These are phyloP conservation scores for Alternaria panax DNA, from an alignment of 2,329 filamentous ascomycete genomes.

Conservation along the genomic window DNA sequence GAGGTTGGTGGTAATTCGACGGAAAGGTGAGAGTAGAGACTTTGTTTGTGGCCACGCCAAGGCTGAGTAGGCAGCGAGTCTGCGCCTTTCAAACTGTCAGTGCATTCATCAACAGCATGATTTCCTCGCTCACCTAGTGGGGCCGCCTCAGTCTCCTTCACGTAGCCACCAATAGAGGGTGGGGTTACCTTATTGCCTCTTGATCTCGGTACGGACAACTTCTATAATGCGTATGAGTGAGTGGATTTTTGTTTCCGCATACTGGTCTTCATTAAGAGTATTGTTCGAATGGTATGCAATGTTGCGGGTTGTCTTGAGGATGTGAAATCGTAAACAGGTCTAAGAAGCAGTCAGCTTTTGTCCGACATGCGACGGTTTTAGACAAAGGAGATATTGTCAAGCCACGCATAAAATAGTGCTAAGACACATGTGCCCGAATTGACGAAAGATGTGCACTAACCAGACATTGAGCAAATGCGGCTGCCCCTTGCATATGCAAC, in stretches of 20 bases:
- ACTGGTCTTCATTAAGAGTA: background rate
- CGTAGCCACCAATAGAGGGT: background rate
- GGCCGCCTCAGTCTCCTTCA: background rate
- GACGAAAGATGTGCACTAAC: conserved; percentile 2
- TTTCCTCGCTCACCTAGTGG: background rate
- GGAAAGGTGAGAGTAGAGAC: background rate
- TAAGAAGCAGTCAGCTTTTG: background rate
- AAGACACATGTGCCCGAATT: conserved; percentile 3
- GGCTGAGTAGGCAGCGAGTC: background rate
- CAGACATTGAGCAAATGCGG: background rate
- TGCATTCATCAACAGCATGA: background rate
- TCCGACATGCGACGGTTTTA: background rate
- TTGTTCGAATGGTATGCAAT: background rate
- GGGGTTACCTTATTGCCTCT: background rate
- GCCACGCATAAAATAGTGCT: background rate
- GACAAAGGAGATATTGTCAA: background rate
- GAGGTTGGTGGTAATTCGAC: background rate
- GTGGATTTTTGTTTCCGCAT: background rate
- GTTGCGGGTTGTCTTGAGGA: background rate
- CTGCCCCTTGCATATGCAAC: conserved; percentile 12
- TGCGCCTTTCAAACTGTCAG: background rate
- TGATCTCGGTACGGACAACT: background rate
- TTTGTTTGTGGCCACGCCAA: background rate
- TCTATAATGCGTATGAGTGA: background rate
- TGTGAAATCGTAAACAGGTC: background rate